phyloP scores from a whole-genome alignment of 306 rosid genomes.

The Nissolia schottii region DNA sequence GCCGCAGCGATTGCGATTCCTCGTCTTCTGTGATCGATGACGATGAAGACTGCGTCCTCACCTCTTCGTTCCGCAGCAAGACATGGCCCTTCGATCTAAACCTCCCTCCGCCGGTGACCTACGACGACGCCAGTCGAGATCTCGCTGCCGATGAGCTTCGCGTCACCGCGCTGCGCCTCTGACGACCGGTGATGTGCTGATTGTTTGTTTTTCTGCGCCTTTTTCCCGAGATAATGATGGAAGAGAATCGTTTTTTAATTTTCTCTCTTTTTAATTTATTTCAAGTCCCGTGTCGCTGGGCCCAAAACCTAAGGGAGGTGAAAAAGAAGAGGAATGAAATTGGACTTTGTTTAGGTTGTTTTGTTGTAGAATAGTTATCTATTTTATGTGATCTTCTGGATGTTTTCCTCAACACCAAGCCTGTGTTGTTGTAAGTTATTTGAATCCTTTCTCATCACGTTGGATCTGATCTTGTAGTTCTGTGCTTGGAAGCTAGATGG shows the following conservation, averaged over 20 bases:
- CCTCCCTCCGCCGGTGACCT: constrained; percentile 45
- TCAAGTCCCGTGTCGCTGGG: not conserved
- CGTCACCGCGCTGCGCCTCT: constrained; percentile 65
- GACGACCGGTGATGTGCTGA: not conserved
- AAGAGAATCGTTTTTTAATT: constrained; percentile 13
- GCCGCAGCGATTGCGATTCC: constrained; percentile 87
- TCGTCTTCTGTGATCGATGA: constrained; percentile 74
- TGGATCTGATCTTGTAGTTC: constrained; percentile 33
- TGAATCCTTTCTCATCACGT: constrained; percentile 35
- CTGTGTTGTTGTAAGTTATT: constrained; percentile 53
- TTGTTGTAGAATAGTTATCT: constrained; percentile 46
- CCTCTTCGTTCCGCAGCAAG: constrained; percentile 46
- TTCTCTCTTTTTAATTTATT: not conserved
- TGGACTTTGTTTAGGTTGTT: constrained; percentile 31
- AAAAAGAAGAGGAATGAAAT: not conserved
- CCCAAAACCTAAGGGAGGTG: not conserved
- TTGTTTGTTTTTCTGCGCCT: not conserved
- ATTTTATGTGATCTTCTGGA: constrained; percentile 17
- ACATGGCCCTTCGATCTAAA: constrained; percentile 75
- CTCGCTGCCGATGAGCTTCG: constrained; percentile 35
- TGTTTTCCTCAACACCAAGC: not conserved
- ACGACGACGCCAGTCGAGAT: constrained; percentile 20
- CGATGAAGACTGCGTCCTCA: constrained; percentile 55
- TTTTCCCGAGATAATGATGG: constrained; percentile 40
- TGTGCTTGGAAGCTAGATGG: constrained; percentile 13